Evolutionary conservation across 1,139 yeast species (phyloP), one percentile per base, ranked within the genome.

Genomic region (Zhuliangozyma parablackwelliae): DNA sequence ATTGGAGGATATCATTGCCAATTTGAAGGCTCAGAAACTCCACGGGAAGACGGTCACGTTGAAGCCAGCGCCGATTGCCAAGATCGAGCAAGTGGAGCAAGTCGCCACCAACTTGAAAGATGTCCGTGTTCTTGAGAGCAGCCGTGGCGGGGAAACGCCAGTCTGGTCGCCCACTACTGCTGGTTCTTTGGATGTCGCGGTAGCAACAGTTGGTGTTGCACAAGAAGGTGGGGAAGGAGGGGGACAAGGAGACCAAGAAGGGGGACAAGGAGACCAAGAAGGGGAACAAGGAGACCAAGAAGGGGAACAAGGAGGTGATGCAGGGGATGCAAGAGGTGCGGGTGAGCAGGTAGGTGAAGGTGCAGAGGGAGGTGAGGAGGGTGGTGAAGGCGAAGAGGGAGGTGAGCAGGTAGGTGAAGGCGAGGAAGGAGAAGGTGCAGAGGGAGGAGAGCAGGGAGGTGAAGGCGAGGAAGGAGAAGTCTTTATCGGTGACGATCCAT

Each of bases 1-100:
- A 7, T 70, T 79, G 38, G 47, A 57, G 30, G 61, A 63, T 30
- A 75, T 82, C 1, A 57, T 79, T 40, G 65, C 56, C 13, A 61
- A 57, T 26, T 61, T 75, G 44, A 40, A 41, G 23, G 28, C 38
- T 4, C 43, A 49, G 26, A 50, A 50, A 28, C 40, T 68, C 39
- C 51, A 56, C 26, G 73, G 68, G 8, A 64, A 57, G 36, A 47
- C 43, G 33, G 60, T 77, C 12, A 40, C 42, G 7, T 57, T 73
- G 37, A 61, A 50, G 40, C 65, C 73, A 10, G 78, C 79, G 0
- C 61, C 48, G 36, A 42, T 62, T 23, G 51, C 62, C 10, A 73
- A 72, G 49, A 57, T 72, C 36, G 65, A 63, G 31, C 73, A 72
- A 39, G 71, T 72, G 3, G 53, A 56, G 40, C 55, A 50, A 20